phyloP scores from a whole-genome alignment of 1,284 basidiomycete species.

The Ganoderma meredithae region DNA sequence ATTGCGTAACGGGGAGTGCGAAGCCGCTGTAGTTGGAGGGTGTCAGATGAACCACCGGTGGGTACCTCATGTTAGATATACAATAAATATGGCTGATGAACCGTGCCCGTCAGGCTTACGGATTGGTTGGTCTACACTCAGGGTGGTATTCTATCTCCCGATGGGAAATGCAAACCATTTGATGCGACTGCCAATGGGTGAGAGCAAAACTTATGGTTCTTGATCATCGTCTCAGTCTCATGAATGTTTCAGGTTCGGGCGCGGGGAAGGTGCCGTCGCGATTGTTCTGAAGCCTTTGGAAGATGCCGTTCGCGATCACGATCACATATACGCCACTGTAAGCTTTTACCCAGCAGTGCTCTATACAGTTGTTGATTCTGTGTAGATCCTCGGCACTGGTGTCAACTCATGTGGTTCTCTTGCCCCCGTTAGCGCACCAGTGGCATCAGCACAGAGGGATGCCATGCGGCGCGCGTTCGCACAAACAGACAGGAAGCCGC shows the following conservation, averaged over 20 bases:
- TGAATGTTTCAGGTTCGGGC: constrained; percentile 31
- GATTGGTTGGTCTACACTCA: constrained; percentile 43
- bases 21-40: constrained; percentile 56
- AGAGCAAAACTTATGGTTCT: not conserved
- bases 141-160: constrained; percentile 47
- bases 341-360: constrained; percentile 9
- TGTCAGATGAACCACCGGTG: constrained; percentile 51
- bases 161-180: constrained; percentile 58
- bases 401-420: constrained; percentile 47
- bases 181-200: constrained; percentile 56
- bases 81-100: not conserved
- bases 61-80: constrained; percentile 1
- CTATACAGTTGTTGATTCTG: not conserved
- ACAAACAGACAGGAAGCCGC: constrained; percentile 39
- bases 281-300: constrained; percentile 40
- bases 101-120: constrained; percentile 22
- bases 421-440: constrained; percentile 47
- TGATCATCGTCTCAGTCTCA: not conserved
- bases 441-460: constrained; percentile 45
- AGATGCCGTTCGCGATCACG: constrained; percentile 38
- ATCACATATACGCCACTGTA: constrained; percentile 40
- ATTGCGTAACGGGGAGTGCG: constrained; percentile 52
- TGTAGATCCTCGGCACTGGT: constrained; percentile 48
- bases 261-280: constrained; percentile 37
- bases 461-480: constrained; percentile 44